Evolutionary conservation across 2,329 filamentous ascomycete species (phyloP).

Genomic region (Alternaria alternata): DNA sequence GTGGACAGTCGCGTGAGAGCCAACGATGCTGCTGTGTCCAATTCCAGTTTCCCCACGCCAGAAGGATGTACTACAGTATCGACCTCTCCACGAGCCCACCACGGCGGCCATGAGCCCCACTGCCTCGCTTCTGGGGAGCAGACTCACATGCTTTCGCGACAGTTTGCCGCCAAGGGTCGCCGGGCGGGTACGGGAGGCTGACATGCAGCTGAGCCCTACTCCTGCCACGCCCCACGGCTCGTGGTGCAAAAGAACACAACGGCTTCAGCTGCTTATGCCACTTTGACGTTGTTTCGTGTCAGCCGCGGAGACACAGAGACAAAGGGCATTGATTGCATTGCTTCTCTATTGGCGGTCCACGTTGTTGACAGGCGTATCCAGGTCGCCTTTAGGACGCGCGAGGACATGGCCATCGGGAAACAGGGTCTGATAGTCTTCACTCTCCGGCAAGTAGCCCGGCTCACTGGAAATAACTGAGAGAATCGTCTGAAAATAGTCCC

Average conservation of each 20-base stretch:
- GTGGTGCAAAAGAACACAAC: slow-evolving; percentile 18
- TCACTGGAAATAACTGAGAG: slow-evolving; percentile 4
- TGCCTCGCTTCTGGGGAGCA: slow-evolving; percentile 20
- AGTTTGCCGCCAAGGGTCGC: slow-evolving; percentile 27
- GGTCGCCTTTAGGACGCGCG: background rate
- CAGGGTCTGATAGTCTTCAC: background rate
- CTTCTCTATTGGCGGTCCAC: slow-evolving; percentile 17
- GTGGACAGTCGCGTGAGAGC: slow-evolving; percentile 12
- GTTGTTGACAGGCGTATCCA: slow-evolving; percentile 9
- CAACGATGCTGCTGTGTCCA: slow-evolving; percentile 11
- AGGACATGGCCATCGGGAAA: background rate
- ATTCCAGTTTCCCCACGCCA: slow-evolving; percentile 33
- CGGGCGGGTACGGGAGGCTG: slow-evolving; percentile 30
- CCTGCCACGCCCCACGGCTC: slow-evolving; percentile 15
- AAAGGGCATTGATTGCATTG: background rate
- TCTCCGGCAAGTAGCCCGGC: background rate
- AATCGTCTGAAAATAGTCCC: background rate
- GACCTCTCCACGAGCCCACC: slow-evolving; percentile 29
- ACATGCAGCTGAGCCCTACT: slow-evolving; percentile 31
- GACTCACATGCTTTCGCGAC: slow-evolving; percentile 36
- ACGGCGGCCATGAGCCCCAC: slow-evolving; percentile 25
- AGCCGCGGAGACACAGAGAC: slow-evolving; percentile 7
- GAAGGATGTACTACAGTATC: slow-evolving; percentile 6
- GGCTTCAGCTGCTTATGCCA: slow-evolving; percentile 23
- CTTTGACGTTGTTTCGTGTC: slow-evolving; percentile 16